phyloP scores from a whole-genome alignment of 177 flowering plant species.

The Vitis hybrid region DNA sequence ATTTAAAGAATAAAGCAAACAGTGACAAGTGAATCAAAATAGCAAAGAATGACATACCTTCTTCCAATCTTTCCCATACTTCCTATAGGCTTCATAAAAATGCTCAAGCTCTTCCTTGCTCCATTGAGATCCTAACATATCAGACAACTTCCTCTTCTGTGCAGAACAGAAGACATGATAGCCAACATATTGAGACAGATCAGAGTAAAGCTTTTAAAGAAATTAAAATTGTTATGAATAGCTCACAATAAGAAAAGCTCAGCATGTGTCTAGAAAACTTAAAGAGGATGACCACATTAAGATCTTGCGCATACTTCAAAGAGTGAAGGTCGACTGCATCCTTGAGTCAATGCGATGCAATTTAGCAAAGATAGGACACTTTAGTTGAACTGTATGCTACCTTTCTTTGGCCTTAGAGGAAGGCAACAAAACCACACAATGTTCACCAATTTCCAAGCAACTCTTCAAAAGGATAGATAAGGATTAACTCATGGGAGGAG shows the following conservation, averaged over 20 bases:
- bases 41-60: constrained; percentile 46
- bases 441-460: too few relatives aligned
- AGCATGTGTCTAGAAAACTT: neutral
- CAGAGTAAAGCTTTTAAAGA: neutral
- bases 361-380: too few relatives aligned
- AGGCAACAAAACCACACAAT: too few relatives aligned
- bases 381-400: too few relatives aligned
- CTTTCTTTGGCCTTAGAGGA: too few relatives aligned
- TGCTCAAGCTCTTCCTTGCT: constrained; percentile 79
- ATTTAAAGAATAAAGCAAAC: neutral
- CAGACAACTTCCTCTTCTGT: constrained; percentile 83
- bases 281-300: neutral
- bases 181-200: neutral
- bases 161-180: constrained; percentile 7
- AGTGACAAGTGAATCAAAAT: neutral
- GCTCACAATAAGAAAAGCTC: neutral
- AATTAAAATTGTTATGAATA: neutral
- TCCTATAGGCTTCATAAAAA: constrained; percentile 90
- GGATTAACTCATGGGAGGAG: too few relatives aligned
- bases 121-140: constrained; percentile 91
- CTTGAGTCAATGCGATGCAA: too few relatives aligned
- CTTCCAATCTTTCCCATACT: constrained; percentile 88
- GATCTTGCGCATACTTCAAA: too few relatives aligned
- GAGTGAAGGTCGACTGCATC: too few relatives aligned
- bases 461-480: too few relatives aligned